A percentile compares a stretch with the other conserved stretches of the same genome.
These are phyloP conservation scores for Pugionium dolabratum DNA, from an alignment of 345 rosid genomes.

Conservation along the genomic window DNA sequence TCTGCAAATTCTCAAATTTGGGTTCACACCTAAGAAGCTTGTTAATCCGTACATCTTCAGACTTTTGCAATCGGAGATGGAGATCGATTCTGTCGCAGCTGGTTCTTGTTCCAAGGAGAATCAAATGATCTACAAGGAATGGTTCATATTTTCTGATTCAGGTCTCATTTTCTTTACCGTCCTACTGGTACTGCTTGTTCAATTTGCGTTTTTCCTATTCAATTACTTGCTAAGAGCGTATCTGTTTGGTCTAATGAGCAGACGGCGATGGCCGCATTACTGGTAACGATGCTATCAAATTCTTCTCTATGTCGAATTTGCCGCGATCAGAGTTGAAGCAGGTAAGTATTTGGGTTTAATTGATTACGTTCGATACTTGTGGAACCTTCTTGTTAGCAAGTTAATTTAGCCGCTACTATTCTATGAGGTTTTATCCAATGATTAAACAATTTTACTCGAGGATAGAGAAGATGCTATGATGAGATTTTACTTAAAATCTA, in stretches of 20 bases:
- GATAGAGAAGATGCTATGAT: conserved; percentile 10
- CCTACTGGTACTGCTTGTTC: neutral
- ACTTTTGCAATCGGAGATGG: conserved; percentile 50
- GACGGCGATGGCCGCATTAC: conserved; percentile 90
- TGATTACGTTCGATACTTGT: neutral
- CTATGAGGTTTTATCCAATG: neutral
- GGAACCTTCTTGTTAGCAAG: neutral
- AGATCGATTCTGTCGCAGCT: conserved; percentile 61
- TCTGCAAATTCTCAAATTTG: conserved; percentile 27
- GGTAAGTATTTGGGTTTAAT: conserved; percentile 43
- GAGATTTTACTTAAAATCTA: neutral
- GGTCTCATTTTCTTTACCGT: conserved; percentile 41
- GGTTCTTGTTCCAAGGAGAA: conserved; percentile 79
- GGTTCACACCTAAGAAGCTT: conserved; percentile 26
- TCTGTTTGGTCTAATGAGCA: conserved; percentile 36
- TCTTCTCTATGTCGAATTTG: conserved; percentile 76
- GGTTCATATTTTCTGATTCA: conserved; percentile 85
- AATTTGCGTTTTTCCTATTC: neutral
- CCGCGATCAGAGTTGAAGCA: conserved; percentile 84
- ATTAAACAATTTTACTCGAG: conserved; percentile 10
- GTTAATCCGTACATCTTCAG: conserved; percentile 1
- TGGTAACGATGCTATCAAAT: conserved; percentile 81
- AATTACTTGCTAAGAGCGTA: conserved; percentile 10
- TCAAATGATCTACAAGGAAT: conserved; percentile 76
- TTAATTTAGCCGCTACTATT: neutral